phyloP scores from a whole-genome alignment of 352 stramenopile genomes.

The Phytopythium aichiense region DNA sequence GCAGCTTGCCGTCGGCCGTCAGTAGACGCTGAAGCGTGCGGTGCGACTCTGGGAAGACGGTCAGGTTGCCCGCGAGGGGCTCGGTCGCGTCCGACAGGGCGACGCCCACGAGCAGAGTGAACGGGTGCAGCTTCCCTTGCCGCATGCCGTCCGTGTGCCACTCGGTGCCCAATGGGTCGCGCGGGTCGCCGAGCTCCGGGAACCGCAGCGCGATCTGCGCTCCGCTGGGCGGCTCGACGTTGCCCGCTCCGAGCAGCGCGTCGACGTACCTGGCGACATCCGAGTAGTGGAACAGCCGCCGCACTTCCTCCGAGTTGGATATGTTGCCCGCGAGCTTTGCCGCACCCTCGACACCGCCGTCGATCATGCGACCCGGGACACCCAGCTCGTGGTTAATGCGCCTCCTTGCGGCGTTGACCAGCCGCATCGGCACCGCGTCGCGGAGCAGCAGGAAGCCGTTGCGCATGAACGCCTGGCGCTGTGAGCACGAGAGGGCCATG shows the following conservation, averaged over 20 bases:
- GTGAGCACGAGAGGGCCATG: slow-evolving; percentile 48
- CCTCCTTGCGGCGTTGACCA: slow-evolving; percentile 51
- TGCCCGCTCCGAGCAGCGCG: slow-evolving; percentile 42
- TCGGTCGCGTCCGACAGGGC: slow-evolving; percentile 64
- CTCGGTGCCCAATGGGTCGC: slow-evolving; percentile 61
- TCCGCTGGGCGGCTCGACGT: slow-evolving; percentile 43
- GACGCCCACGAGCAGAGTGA: slow-evolving; percentile 62
- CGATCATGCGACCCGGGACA: slow-evolving; percentile 59
- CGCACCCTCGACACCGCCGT: slow-evolving; percentile 66
- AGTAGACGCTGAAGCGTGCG: slow-evolving; percentile 42
- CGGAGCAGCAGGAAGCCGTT: slow-evolving; percentile 74
- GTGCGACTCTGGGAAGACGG: slow-evolving; percentile 69
- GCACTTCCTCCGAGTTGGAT: slow-evolving; percentile 60
- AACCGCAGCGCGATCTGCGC: slow-evolving; percentile 75
- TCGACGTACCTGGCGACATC: slow-evolving; percentile 57
- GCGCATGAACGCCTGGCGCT: slow-evolving; percentile 60
- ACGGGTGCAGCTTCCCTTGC: slow-evolving; percentile 66
- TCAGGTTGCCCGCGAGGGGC: slow-evolving; percentile 64
- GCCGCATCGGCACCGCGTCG: slow-evolving; percentile 42
- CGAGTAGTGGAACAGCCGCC: slow-evolving; percentile 52
- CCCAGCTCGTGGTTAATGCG: slow-evolving; percentile 80
- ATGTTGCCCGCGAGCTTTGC: slow-evolving; percentile 68
- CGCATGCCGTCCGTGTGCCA: slow-evolving; percentile 85
- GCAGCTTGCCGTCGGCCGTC: slow-evolving; percentile 44
- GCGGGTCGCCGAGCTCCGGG: slow-evolving; percentile 54